A percentile compares a stretch with the other conserved stretches of the same genome.
These are phyloP conservation scores for Chloranthus sessilifolius DNA, from an alignment of 164 flowering plant genomes.

Conservation along the genomic window DNA sequence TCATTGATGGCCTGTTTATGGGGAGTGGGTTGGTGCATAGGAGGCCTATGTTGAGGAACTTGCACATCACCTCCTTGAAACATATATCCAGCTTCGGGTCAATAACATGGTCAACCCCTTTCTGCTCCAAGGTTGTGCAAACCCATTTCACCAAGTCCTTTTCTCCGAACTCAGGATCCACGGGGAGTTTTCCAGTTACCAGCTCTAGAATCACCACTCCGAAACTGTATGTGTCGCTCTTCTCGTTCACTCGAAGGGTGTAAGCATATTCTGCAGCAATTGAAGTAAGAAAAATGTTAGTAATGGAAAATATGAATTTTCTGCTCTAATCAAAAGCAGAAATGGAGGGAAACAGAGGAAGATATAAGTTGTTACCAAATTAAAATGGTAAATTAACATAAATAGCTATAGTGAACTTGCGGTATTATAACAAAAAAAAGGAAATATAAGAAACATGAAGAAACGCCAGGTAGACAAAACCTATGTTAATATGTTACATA, in stretches of 20 bases:
- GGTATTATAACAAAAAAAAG: too few species aligned
- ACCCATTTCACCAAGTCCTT: slow-evolving; percentile 95
- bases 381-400: too few species aligned
- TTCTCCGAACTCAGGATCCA: slow-evolving; percentile 83
- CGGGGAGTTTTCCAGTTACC: slow-evolving; percentile 76
- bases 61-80: slow-evolving; percentile 75
- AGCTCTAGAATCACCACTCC: slow-evolving; percentile 88
- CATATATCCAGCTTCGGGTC: slow-evolving; percentile 74
- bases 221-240: slow-evolving; percentile 95
- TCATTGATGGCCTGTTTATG: slow-evolving; percentile 90
- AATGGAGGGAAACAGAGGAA: too few species aligned
- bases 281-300: background rate
- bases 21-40: slow-evolving; percentile 92
- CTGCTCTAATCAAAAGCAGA: background rate
- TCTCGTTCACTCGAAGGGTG: slow-evolving; percentile 90
- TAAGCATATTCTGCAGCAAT: slow-evolving; percentile 83
- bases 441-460: background rate
- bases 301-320: too few species aligned
- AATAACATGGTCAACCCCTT: slow-evolving; percentile 68
- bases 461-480: background rate
- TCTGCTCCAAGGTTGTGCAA: slow-evolving; percentile 69
- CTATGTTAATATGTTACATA: too few species aligned
- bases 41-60: slow-evolving; percentile 72
- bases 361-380: too few species aligned
- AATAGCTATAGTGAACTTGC: too few species aligned